Evolutionary conservation across 2,329 filamentous ascomycete species (phyloP).

Genomic region (Cryoendolithus antarcticus): DNA sequence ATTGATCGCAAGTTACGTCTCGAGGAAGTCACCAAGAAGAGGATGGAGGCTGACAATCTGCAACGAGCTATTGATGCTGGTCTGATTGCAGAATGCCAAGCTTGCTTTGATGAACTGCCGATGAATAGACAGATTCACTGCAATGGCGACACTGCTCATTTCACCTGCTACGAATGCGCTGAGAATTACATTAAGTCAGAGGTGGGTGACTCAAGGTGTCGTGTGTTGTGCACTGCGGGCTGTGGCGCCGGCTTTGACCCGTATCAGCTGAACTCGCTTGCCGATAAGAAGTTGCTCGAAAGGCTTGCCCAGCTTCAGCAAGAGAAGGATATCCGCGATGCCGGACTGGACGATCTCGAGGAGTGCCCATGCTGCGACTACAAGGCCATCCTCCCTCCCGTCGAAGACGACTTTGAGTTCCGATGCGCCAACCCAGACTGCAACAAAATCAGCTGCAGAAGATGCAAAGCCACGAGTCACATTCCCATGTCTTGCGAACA

Average conservation of each 20-base stretch:
- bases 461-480: constrained; percentile 55
- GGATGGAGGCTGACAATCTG: constrained; percentile 26
- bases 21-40: constrained; percentile 11
- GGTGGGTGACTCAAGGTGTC: constrained; percentile 55
- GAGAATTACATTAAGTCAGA: constrained; percentile 52
- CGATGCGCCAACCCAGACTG: constrained; percentile 55
- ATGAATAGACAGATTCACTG: constrained; percentile 60
- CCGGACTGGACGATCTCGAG: constrained; percentile 58
- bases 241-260: constrained; percentile 51
- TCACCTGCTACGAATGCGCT: constrained; percentile 59
- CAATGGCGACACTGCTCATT: constrained; percentile 44
- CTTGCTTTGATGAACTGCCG: constrained; percentile 58
- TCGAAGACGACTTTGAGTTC: constrained; percentile 61
- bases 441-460: constrained; percentile 31
- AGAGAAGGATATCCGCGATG: constrained; percentile 54
- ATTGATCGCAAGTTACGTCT: constrained; percentile 9
- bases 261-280: constrained; percentile 42
- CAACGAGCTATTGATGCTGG: constrained; percentile 26
- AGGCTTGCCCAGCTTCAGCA: constrained; percentile 62
- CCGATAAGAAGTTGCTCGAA: constrained; percentile 45
- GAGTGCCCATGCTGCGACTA: constrained; percentile 74
- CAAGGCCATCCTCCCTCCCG: constrained; percentile 58
- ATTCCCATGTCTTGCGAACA: constrained; percentile 59
- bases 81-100: constrained; percentile 46
- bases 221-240: constrained; percentile 52